phyloP scores from a whole-genome alignment of 768 basidiomycete species.

The Leccinum subgranulosum region DNA sequence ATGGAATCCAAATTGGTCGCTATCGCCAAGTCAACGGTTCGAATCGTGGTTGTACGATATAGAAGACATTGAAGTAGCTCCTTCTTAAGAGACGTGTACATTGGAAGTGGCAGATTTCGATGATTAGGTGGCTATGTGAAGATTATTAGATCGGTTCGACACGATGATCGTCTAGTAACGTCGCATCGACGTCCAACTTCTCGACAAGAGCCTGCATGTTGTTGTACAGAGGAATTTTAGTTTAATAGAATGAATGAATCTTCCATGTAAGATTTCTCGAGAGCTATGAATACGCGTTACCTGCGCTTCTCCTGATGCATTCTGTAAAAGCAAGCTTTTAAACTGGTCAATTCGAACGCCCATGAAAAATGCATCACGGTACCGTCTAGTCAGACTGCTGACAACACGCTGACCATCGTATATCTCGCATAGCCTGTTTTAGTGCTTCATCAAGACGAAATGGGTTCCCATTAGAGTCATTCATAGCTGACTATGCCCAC shows the following conservation, averaged over 20 bases:
- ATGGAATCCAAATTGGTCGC: not conserved
- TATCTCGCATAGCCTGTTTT: not conserved
- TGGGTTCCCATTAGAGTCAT: not conserved
- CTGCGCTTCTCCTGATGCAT: not conserved
- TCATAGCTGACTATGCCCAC: not conserved
- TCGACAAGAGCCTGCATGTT: not conserved
- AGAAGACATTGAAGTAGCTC: not conserved
- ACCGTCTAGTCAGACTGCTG: not conserved
- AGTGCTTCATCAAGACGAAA: not conserved
- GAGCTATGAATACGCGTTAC: not conserved
- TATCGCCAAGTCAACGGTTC: not conserved
- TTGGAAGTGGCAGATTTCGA: not conserved
- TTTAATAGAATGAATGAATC: not conserved
- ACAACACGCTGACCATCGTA: not conserved
- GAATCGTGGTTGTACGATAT: not conserved
- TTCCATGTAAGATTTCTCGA: not conserved
- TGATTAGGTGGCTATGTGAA: not conserved
- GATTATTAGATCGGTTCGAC: not conserved
- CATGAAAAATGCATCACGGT: not conserved
- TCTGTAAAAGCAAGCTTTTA: not conserved
- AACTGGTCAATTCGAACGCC: not conserved
- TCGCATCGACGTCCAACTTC: not conserved
- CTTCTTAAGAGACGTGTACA: not conserved
- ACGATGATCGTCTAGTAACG: not conserved
- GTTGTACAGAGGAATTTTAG: not conserved